Evolutionary conservation across 2,329 filamentous ascomycete genomes (phyloP).

Genomic region (Neonectria sp.): DNA sequence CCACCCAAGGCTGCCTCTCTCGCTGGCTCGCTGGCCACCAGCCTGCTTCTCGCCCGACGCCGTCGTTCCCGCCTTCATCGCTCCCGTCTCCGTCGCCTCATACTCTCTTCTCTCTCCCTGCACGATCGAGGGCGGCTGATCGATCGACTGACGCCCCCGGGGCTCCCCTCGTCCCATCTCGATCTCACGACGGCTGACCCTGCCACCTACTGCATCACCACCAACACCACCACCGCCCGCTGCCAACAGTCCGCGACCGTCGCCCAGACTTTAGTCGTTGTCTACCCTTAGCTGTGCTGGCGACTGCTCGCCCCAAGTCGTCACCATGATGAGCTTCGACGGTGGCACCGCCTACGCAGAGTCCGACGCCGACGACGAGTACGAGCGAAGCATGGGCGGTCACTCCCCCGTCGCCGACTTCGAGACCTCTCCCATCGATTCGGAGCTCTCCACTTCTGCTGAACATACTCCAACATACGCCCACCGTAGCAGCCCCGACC

Average conservation of each 20-base stretch:
- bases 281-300: conserved; percentile 26
- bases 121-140: conserved; percentile 12
- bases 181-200: conserved; percentile 14
- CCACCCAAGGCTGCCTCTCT: conserved; percentile 8
- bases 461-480: conserved; percentile 87
- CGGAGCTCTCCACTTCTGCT: conserved; percentile 76
- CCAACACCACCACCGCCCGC: conserved; percentile 2
- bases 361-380: conserved; percentile 87
- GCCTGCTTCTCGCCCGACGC: not conserved
- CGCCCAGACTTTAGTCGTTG: conserved; percentile 27
- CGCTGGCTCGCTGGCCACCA: not conserved
- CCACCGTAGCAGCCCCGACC: conserved; percentile 75
- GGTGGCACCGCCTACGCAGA: conserved; percentile 81
- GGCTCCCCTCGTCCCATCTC: conserved; percentile 19
- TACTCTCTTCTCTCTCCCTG: not conserved
- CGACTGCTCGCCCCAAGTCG: conserved; percentile 34
- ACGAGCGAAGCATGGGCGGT: conserved; percentile 79
- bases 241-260: conserved; percentile 12
- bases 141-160: conserved; percentile 24
- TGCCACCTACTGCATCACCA: conserved; percentile 9
- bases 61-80: not conserved
- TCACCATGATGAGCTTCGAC: conserved; percentile 71
- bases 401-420: conserved; percentile 79
- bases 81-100: not conserved
- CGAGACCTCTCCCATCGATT: conserved; percentile 79